Evolutionary conservation across 1,139 yeast genomes (phyloP).

Genomic region (Lizanozyma gosingica): DNA sequence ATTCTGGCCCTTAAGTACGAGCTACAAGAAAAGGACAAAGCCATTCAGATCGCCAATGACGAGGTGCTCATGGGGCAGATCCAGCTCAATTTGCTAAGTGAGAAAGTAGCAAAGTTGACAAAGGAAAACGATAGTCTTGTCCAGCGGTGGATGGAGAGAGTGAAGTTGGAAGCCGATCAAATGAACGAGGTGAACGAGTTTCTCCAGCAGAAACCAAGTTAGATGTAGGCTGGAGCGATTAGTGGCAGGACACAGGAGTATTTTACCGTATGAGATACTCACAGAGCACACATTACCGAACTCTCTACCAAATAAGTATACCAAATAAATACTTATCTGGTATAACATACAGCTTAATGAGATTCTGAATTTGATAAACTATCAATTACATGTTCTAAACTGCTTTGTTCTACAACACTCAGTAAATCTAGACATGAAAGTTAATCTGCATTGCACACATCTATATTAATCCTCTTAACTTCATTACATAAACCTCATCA

Average conservation of each 20-base stretch:
- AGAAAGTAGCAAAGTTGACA: slow-evolving; percentile 27
- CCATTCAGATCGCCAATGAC: slow-evolving; percentile 58
- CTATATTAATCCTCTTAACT: background rate
- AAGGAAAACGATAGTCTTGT: slow-evolving; percentile 47
- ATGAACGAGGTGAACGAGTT: slow-evolving; percentile 49
- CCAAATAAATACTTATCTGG: too few species aligned
- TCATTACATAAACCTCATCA: background rate
- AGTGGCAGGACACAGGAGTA: too few species aligned
- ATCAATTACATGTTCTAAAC: too few species aligned
- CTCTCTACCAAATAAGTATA: too few species aligned
- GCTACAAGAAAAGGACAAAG: slow-evolving; percentile 41
- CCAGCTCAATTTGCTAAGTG: slow-evolving; percentile 55
- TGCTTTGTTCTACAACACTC: too few species aligned
- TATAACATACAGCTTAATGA: too few species aligned
- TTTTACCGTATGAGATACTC: too few species aligned
- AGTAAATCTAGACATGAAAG: too few species aligned
- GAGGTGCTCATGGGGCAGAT: slow-evolving; percentile 62
- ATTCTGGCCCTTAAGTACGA: slow-evolving; percentile 35
- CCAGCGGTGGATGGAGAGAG: slow-evolving; percentile 53
- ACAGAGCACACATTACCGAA: background rate
- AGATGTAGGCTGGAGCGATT: too few species aligned
- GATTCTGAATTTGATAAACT: too few species aligned
- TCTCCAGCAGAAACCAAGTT: slow-evolving; percentile 15
- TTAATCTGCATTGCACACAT: background rate
- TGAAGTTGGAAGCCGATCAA: slow-evolving; percentile 47